Base-by-base conservation (phyloP, 225 moss, liverwort and hornwort genomes). In the Straminergon stramineum region DNA sequence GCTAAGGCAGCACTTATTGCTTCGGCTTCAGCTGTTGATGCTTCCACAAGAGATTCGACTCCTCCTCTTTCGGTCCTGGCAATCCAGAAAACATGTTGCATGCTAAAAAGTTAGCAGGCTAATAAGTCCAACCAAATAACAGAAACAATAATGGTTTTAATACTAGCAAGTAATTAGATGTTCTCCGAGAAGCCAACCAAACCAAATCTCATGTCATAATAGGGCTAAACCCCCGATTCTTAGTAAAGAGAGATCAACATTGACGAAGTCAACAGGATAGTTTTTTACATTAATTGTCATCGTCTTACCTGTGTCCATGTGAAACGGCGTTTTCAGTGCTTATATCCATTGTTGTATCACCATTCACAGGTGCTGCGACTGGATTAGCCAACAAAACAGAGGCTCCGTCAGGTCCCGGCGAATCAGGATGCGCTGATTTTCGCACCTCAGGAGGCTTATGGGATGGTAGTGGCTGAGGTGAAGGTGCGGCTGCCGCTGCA, bases 341-440 rank as follows among this genome's bases (percentile, higher is more conserved):
- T 43, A 99, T 99, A 90, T 99, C 98, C 98, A 97, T 97, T 63
- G 97, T 91, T 45, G 83, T 92, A 82, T 99, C 97, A 32, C 97
- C 98, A 87, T 92, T 94, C 48, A 96, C 71, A 71, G 98, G 97
- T 52, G 98, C 94, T 79, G 96, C 96, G 67, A 99, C 97, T 60
- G 96, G 98, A 85, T 91, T 96, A 89, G 96, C 98, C 96, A 99
- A 92, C 66, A 96, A 91, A 32, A 96, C 97, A n/a, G 97, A 91
- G 69, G 87, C 79, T 91, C 96, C 95, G 18, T 95, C 96, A 78
- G 89, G 68, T 84, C 90, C 91, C 34, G 89, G 82, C 61, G 81
- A 73, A 87, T 96, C 90, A 89, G 88, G 84, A 69, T 94, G 92
- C 35, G 90, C 89, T 80, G 87, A 15, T 90, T 90, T 95, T 91